Evolutionary conservation across 2,329 filamentous ascomycete species (phyloP), one percentile per base, ranked within the genome.

Genomic region (Coccinonectria pachysandricola): DNA sequence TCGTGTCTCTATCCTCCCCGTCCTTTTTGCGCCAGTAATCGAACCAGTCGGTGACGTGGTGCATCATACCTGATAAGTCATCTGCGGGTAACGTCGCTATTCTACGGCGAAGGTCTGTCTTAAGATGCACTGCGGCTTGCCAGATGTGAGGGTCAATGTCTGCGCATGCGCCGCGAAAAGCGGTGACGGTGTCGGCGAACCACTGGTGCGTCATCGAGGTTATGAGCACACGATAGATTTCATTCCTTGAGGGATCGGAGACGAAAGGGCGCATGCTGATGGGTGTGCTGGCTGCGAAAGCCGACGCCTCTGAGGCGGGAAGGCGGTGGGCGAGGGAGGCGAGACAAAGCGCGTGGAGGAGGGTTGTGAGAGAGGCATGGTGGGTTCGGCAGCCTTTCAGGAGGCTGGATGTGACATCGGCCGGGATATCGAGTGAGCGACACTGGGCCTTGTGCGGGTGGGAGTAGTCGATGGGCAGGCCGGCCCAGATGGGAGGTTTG

Each of bases 321-420:
- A 68, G 38, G 4, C 47, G 54, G 0, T 36, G 41, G 4, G 59
- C 43, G 5, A 69, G 43, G 3, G 63, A 61, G 6, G 49, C 44
- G 5, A 64, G 46, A 4, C 58, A 40, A 1, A 72, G 48, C 3
- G 54, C 59, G 17, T 71, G 61, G 1, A 72, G 26, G 6, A 73
- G 50, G 0, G 56, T 56, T 0, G 68, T 72, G 6, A 73, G 40
- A 3, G 65, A 68, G 9, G 57, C 50, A 3, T 44, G 40, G 23
- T 64, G 55, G 8, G 40, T 37, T 10, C 64, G 53, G 31, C 62
- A 64, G 2, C 46, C 53, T 1, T 43, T 27, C 6, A 69, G 40
- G 2, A 70, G 37, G 2, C 24, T 32, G 2, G 35, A 14, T 0
- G 59, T 41, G 4, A 37, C 40, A 2, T 28, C 28, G 5, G 51